Base-by-base conservation (phyloP, 179 eudicot genomes). In the Heliamphora pulchella region DNA sequence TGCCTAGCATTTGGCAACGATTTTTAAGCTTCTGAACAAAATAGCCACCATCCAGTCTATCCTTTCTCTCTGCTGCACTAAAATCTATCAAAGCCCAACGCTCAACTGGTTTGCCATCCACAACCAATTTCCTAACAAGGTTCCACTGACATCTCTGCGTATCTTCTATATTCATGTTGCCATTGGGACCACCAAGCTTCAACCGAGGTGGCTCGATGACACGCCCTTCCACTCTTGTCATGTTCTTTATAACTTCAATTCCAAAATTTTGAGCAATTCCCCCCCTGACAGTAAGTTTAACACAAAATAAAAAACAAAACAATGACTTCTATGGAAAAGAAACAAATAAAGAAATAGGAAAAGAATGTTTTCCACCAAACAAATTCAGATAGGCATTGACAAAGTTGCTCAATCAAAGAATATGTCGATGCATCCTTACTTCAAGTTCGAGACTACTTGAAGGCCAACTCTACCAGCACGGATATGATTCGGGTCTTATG, bases 71-170 rank as follows among this genome's bases (percentile, higher is more conserved):
- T 81, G 83, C 65, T 2, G 61, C 54, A 73, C 74, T 81, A 65
- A 82, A 82, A 73, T 89, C 94, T 31, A 92, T n/a, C 75, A 91
- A 67, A 47, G 91, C 97, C 97, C 94, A 92, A 41, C 89, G 84
- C 48, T 77, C 83, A 39, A 88, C 66, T 22, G 87, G 68, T 57
- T 78, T 89, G n/a, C 89, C 94, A 31, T 86, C 90, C 44, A 86
- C 86, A 5, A 92, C 86, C 17, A 84, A 79, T 43, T 83, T 89
- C 1, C 77, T 64, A 54, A 80, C 74, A 75, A 92, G 92, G 82
- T 90, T 91, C 91, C 92, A 91, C 51, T 90, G 90, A 72, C 92
- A 84, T 53, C 83, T 86, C 14, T 31, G 31, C 31, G 31, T 31
- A 31, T 31, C 31, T 31, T 31, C 31, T 31, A 31, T 31, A 31